Evolutionary conservation across 352 stramenopile species (phyloP).

Genomic region (Pythium guiyangense): DNA sequence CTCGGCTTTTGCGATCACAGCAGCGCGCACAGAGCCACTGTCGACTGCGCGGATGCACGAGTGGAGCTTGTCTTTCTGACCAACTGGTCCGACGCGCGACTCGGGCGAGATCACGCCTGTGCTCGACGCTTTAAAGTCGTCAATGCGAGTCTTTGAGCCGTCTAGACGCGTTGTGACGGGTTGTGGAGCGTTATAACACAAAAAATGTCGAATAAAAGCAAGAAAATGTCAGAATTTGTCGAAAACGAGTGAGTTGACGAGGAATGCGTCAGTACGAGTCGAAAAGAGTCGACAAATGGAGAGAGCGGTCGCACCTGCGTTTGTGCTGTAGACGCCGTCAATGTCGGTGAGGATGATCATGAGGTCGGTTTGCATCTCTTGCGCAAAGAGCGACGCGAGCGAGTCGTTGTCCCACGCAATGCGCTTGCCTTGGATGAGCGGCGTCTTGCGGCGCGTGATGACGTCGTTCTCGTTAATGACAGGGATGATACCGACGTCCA

Average conservation of each 20-base stretch:
- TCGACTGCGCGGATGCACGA: conserved; percentile 79
- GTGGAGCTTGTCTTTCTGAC: conserved; percentile 79
- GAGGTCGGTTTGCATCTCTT: conserved; percentile 65
- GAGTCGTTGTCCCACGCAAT: conserved; percentile 87
- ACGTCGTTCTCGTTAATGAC: conserved; percentile 88
- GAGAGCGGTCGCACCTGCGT: conserved; percentile 10
- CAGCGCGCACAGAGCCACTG: conserved; percentile 48
- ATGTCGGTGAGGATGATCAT: conserved; percentile 80
- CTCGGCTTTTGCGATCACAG: conserved; percentile 64
- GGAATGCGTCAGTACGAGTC: neutral
- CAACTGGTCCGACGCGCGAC: conserved; percentile 54
- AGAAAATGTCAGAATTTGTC: no score
- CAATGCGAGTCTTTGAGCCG: conserved; percentile 31
- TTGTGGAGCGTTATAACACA: neutral
- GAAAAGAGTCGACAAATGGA: neutral
- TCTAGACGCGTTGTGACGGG: conserved; percentile 7
- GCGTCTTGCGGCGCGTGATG: conserved; percentile 60
- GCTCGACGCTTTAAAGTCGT: conserved; percentile 42
- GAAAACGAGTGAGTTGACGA: no score
- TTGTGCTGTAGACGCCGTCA: conserved; percentile 47
- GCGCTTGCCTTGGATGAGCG: conserved; percentile 50
- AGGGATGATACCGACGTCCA: conserved; percentile 81
- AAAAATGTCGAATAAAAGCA: no score
- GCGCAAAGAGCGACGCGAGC: conserved; percentile 69
- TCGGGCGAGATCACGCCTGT: conserved; percentile 38